Evolutionary conservation across 345 rosid genomes (phyloP).

Genomic region (Iberis pinnata): DNA sequence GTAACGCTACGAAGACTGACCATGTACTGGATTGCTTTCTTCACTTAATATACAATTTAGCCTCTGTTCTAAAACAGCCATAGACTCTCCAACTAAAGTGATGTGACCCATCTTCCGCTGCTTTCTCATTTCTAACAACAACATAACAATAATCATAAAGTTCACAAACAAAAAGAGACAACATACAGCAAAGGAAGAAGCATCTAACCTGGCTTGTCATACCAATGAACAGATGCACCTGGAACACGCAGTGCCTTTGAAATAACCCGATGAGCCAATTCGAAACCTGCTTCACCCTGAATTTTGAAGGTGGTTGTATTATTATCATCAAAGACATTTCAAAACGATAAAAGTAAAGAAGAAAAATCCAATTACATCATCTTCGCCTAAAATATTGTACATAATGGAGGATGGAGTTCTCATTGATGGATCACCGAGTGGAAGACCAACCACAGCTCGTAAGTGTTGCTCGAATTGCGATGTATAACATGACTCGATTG

Average conservation of each 20-base stretch:
- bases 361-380: slow-evolving; percentile 43
- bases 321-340: neutral
- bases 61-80: slow-evolving; percentile 54
- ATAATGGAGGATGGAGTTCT: slow-evolving; percentile 81
- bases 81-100: slow-evolving; percentile 68
- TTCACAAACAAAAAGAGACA: slow-evolving; percentile 4
- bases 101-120: slow-evolving; percentile 96
- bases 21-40: slow-evolving; percentile 35
- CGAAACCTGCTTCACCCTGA: slow-evolving; percentile 82
- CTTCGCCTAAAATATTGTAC: slow-evolving; percentile 92
- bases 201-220: slow-evolving; percentile 83
- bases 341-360: neutral
- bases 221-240: slow-evolving; percentile 92
- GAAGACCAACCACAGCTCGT: slow-evolving; percentile 86
- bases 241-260: slow-evolving; percentile 56
- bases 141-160: neutral
- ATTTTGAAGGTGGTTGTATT: slow-evolving; percentile 13
- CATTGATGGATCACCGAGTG: slow-evolving; percentile 97
- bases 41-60: slow-evolving; percentile 49
- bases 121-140: slow-evolving; percentile 69
- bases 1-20: slow-evolving; percentile 37
- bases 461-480: slow-evolving; percentile 92
- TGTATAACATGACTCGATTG: slow-evolving; percentile 90
- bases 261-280: slow-evolving; percentile 53
- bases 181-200: neutral